Evolutionary conservation across 768 basidiomycete genomes (phyloP).

Genomic region (Termitomyces sp.): DNA sequence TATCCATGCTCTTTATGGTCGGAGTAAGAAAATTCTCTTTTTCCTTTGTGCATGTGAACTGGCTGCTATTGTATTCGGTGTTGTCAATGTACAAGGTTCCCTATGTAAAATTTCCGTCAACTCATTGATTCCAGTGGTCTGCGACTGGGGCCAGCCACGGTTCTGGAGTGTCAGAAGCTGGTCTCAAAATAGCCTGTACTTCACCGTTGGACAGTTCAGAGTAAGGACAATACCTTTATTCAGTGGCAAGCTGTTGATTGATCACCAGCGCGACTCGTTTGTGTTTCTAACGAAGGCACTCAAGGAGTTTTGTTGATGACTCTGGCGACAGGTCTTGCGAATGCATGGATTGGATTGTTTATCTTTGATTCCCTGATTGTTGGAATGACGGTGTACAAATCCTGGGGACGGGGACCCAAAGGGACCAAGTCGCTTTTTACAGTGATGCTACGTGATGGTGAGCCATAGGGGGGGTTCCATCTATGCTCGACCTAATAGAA

Average conservation of each 20-base stretch:
- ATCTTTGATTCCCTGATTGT: constrained; percentile 36
- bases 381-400: constrained; percentile 32
- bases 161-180: neutral
- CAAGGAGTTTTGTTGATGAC: neutral
- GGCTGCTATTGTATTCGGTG: constrained; percentile 22
- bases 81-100: constrained; percentile 9
- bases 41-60: constrained; percentile 20
- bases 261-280: constrained; percentile 14
- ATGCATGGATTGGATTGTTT: constrained; percentile 33
- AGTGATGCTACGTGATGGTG: constrained; percentile 37
- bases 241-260: neutral
- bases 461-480: neutral
- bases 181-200: neutral
- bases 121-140: neutral
- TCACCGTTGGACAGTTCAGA: neutral
- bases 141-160: neutral
- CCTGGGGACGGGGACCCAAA: constrained; percentile 19
- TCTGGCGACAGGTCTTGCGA: constrained; percentile 25
- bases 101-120: neutral
- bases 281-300: neutral
- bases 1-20: constrained; percentile 36
- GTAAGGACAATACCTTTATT: neutral
- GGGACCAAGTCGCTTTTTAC: constrained; percentile 19
- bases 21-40: constrained; percentile 20
- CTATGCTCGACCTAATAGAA: neutral